A percentile compares a stretch with the other conserved stretches of the same genome.
These are phyloP conservation scores for Mollisia scopiformis DNA, from an alignment of 2,329 filamentous ascomycete species.

Conservation along the genomic window DNA sequence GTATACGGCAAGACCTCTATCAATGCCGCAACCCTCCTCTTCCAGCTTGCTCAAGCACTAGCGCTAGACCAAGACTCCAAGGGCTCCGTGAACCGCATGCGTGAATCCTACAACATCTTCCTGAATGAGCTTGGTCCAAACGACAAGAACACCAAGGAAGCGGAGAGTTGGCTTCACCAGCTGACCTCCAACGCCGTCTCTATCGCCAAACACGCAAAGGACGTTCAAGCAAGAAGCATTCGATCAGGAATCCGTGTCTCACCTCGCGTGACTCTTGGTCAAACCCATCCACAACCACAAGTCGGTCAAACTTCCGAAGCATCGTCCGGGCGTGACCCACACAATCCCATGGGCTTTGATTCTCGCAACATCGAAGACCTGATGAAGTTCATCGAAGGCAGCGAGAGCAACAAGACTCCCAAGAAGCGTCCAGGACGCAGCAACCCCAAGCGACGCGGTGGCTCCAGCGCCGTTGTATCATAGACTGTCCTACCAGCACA, in stretches of 20 bases:
- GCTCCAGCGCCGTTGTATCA: constrained; percentile 19
- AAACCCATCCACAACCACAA: constrained; percentile 63
- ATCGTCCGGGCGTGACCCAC: constrained; percentile 37
- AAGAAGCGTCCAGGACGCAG: constrained; percentile 59
- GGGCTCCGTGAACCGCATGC: constrained; percentile 89
- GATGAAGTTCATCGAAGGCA: constrained; percentile 90
- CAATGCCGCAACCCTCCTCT: constrained; percentile 91
- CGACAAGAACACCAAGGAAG: constrained; percentile 97
- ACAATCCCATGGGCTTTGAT: constrained; percentile 54
- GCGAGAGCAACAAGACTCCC: constrained; percentile 52
- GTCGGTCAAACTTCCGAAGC: constrained; percentile 61
- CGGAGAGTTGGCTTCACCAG: constrained; percentile 94
- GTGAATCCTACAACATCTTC: constrained; percentile 97
- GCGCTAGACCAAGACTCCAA: constrained; percentile 96
- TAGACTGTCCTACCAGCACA: constrained; percentile 1
- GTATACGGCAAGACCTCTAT: constrained; percentile 89
- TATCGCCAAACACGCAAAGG: constrained; percentile 92
- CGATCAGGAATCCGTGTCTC: constrained; percentile 72
- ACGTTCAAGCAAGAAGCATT: constrained; percentile 74
- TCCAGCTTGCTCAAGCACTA: constrained; percentile 94
- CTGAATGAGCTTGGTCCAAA: constrained; percentile 81
- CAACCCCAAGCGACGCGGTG: constrained; percentile 59
- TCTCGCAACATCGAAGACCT: constrained; percentile 90
- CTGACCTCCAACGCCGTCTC: constrained; percentile 93
- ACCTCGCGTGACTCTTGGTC: constrained; percentile 56